These are phyloP conservation scores for Azolla pinnata DNA, from an alignment of 75 land plant genomes.

Conservation along the genomic window DNA sequence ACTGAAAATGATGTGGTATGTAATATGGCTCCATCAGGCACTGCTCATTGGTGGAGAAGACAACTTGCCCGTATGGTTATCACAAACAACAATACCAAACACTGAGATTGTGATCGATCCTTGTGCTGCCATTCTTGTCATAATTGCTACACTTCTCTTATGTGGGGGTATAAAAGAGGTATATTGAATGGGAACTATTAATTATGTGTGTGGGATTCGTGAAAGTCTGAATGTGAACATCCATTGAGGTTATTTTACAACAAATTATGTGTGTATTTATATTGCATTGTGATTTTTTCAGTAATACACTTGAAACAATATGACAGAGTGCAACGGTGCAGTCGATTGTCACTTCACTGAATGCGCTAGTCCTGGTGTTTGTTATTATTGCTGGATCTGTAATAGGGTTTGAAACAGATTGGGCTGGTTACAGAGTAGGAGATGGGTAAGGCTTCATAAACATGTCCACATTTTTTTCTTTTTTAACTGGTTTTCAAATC, in stretches of 20 bases:
- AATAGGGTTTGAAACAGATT: constrained; percentile 75
- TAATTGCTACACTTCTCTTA: constrained; percentile 62
- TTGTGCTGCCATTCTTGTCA: constrained; percentile 77
- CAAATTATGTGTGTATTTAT: too few relatives aligned
- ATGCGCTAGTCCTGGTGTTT: constrained; percentile 73
- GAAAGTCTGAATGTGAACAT: too few relatives aligned
- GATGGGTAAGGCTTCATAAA: constrained; percentile 41
- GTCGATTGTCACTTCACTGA: constrained; percentile 50
- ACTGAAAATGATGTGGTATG: not conserved
- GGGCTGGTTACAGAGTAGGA: constrained; percentile 72
- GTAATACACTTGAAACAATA: too few relatives aligned
- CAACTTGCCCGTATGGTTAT: constrained; percentile 58
- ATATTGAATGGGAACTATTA: too few relatives aligned
- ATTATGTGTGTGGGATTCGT: too few relatives aligned
- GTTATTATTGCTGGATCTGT: constrained; percentile 76
- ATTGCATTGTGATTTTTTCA: not conserved
- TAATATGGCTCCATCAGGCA: constrained; percentile 34
- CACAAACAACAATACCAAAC: constrained; percentile 47
- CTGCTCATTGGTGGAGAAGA: constrained; percentile 70
- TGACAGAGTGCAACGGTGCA: constrained; percentile 79
- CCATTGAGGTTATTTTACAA: too few relatives aligned
- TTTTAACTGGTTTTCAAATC: too few relatives aligned
- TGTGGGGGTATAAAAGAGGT: constrained; percentile 97
- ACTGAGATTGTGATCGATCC: constrained; percentile 77
- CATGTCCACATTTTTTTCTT: constrained; percentile 2